Conservation (phyloP, 2,329 filamentous ascomycete species). For the Didymella sp. region DNA sequence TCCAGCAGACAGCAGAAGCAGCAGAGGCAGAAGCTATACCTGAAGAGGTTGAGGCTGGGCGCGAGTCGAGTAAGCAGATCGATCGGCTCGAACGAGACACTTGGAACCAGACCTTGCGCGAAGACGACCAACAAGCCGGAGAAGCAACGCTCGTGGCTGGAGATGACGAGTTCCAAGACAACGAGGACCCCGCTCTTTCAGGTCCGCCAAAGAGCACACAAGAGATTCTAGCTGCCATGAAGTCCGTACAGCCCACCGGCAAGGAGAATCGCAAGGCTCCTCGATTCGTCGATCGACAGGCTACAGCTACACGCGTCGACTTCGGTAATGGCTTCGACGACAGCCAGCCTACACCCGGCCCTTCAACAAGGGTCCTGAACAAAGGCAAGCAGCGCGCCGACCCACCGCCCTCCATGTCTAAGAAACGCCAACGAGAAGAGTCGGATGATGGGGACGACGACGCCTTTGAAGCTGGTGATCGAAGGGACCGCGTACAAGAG, state of each 20-base stretch:
- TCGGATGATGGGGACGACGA: conserved; percentile 40
- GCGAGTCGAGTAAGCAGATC: background rate
- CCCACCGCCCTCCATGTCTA: conserved; percentile 23
- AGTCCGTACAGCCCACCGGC: conserved; percentile 27
- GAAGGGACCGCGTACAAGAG: conserved; percentile 43
- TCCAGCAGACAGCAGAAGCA: background rate
- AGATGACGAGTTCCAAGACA: conserved; percentile 16
- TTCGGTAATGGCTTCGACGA: conserved; percentile 51
- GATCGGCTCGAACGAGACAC: conserved; percentile 14
- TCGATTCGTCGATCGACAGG: conserved; percentile 49
- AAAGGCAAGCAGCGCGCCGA: conserved; percentile 40
- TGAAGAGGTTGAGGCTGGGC: background rate
- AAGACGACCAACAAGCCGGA: conserved; percentile 13
- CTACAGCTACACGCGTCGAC: conserved; percentile 46
- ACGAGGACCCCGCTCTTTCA: conserved; percentile 8
- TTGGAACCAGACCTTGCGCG: conserved; percentile 5
- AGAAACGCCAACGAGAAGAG: conserved; percentile 30
- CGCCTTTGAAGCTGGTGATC: conserved; percentile 53
- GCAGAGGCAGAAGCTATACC: conserved; percentile 7
- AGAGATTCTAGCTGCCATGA: conserved; percentile 31
- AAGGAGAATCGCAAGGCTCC: conserved; percentile 44
- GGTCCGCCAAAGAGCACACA: conserved; percentile 33
- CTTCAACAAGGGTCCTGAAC: conserved; percentile 24
- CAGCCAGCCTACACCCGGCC: conserved; percentile 33
- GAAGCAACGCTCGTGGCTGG: conserved; percentile 20